phyloP scores from a whole-genome alignment of 768 basidiomycete species.

The Lanmaoa rubissima region DNA sequence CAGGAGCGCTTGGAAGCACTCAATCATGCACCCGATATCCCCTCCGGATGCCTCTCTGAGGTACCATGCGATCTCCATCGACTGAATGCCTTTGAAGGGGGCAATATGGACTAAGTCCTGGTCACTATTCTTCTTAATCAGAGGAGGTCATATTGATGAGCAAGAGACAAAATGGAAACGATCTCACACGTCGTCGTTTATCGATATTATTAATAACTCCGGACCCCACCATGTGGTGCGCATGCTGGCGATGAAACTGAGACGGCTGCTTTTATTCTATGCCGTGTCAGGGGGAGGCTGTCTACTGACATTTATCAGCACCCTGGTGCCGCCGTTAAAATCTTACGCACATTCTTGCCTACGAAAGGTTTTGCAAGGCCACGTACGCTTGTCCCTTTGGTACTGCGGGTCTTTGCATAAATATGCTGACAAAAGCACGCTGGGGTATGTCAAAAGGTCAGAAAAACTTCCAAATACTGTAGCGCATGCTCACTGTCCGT shows the following conservation, averaged over 20 bases:
- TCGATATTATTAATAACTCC: neutral
- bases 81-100: neutral
- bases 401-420: neutral
- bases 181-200: neutral
- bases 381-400: neutral
- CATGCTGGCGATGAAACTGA: neutral
- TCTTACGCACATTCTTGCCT: neutral
- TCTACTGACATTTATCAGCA: neutral
- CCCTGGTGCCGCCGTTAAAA: neutral
- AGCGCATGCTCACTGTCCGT: neutral
- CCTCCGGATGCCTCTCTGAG: neutral
- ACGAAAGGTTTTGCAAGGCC: neutral
- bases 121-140: neutral
- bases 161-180: slow-evolving; percentile 2
- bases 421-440: neutral
- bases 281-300: neutral
- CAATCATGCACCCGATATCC: neutral
- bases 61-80: neutral
- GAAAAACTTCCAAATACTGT: neutral
- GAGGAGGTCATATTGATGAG: neutral
- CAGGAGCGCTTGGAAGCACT: neutral
- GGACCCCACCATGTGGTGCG: neutral
- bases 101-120: neutral
- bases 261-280: neutral
- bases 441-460: neutral